Conservation (phyloP, 371 early-diverging fungal species). For the Entomophthora muscae region DNA sequence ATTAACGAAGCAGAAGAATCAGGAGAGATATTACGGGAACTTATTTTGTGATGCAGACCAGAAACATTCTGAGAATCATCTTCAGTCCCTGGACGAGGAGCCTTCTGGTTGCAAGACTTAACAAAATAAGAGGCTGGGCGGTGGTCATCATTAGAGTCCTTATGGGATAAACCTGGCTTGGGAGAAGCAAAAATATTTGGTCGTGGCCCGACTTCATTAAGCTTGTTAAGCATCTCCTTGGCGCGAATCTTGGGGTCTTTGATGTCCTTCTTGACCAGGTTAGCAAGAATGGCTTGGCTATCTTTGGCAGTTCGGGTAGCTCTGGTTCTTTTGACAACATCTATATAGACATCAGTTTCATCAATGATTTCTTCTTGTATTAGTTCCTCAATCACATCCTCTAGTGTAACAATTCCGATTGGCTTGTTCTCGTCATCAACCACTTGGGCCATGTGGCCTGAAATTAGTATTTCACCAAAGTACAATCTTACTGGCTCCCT, state of each 20-base stretch:
- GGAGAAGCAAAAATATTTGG: neutral
- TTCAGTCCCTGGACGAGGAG: neutral
- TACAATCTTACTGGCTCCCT: constrained; percentile 34
- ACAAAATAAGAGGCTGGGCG: neutral
- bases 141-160: neutral
- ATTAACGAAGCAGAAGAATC: too few relatives aligned
- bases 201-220: neutral
- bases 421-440: constrained; percentile 31
- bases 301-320: neutral
- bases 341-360: constrained; percentile 84
- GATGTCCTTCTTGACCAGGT: neutral
- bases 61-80: neutral
- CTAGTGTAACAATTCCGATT: constrained; percentile 88
- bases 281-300: neutral
- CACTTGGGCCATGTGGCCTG: constrained; percentile 52
- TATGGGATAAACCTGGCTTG: neutral
- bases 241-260: neutral
- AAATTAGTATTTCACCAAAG: neutral
- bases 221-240: neutral
- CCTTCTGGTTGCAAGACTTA: neutral
- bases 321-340: constrained; percentile 18
- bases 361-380: constrained; percentile 87
- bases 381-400: constrained; percentile 95
- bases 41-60: too few relatives aligned
- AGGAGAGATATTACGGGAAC: too few relatives aligned